Evolutionary conservation across 2,329 filamentous ascomycete genomes (phyloP).

Genomic region (Didymella sp.): DNA sequence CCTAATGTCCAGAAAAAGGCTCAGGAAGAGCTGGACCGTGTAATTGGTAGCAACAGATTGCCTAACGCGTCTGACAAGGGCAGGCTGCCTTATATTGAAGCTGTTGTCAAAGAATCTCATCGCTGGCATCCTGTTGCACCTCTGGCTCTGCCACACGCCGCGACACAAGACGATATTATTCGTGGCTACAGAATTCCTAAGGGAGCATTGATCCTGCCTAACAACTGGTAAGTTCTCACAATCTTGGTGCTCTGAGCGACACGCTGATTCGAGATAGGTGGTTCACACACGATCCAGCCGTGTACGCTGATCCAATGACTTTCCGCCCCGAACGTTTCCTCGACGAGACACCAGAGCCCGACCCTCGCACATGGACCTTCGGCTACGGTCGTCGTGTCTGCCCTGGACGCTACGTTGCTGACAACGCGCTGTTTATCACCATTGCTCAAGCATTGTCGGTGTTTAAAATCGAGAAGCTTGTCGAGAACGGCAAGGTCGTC

Average conservation of each 20-base stretch:
- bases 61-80: slow-evolving; percentile 58
- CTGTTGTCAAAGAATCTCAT: slow-evolving; percentile 54
- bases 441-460: slow-evolving; percentile 57
- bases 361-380: slow-evolving; percentile 48
- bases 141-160: slow-evolving; percentile 44
- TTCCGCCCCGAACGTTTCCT: slow-evolving; percentile 58
- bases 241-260: not conserved
- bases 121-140: slow-evolving; percentile 47
- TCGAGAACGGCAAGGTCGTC: slow-evolving; percentile 50
- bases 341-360: slow-evolving; percentile 44
- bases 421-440: slow-evolving; percentile 52
- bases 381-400: slow-evolving; percentile 56
- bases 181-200: slow-evolving; percentile 54
- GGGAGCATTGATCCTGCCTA: slow-evolving; percentile 48
- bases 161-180: slow-evolving; percentile 47
- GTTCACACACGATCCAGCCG: slow-evolving; percentile 52
- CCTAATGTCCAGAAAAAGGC: slow-evolving; percentile 58
- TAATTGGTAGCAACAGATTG: slow-evolving; percentile 56
- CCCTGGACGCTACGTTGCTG: slow-evolving; percentile 52
- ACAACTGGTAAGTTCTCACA: slow-evolving; percentile 48
- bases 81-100: slow-evolving; percentile 49
- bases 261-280: slow-evolving; percentile 35
- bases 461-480: slow-evolving; percentile 53
- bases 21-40: slow-evolving; percentile 56
- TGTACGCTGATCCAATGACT: slow-evolving; percentile 48